A percentile compares a stretch with the other conserved stretches of the same genome.
Conservation (phyloP, 305 asterid species). For the Fraxinus sp. region DNA sequence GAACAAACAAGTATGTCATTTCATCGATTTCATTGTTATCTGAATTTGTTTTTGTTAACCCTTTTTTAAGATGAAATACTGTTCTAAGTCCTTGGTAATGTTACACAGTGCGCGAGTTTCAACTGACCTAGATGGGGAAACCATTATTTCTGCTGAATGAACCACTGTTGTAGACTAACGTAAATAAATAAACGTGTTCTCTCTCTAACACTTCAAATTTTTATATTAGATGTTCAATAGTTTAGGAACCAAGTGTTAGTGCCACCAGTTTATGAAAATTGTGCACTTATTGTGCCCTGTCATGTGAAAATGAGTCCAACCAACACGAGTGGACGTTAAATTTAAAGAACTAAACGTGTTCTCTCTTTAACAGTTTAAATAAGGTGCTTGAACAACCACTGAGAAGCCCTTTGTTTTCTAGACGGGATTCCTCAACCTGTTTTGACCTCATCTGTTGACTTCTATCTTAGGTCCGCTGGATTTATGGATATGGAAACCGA, state of each 20-base stretch:
- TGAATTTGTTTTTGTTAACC: slow-evolving; percentile 7
- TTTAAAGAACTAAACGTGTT: background rate
- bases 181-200: background rate
- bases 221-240: background rate
- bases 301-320: background rate
- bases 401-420: background rate
- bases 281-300: background rate
- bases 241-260: background rate
- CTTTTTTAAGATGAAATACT: background rate
- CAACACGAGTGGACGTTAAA: background rate
- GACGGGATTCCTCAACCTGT: background rate
- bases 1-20: slow-evolving; percentile 50
- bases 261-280: background rate
- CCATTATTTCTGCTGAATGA: background rate
- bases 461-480: slow-evolving; percentile 38
- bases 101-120: background rate
- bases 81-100: background rate
- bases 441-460: background rate
- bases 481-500: slow-evolving; percentile 73
- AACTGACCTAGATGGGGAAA: background rate
- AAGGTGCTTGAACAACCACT: background rate
- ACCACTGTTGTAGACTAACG: background rate
- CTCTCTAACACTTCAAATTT: background rate
- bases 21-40: background rate
- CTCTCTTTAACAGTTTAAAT: background rate